Percentiles rank a stretch among this genome's conserved stretches.
Conservation (phyloP, 495 filamentous ascomycete genomes). For the Bacidia rubella region DNA sequence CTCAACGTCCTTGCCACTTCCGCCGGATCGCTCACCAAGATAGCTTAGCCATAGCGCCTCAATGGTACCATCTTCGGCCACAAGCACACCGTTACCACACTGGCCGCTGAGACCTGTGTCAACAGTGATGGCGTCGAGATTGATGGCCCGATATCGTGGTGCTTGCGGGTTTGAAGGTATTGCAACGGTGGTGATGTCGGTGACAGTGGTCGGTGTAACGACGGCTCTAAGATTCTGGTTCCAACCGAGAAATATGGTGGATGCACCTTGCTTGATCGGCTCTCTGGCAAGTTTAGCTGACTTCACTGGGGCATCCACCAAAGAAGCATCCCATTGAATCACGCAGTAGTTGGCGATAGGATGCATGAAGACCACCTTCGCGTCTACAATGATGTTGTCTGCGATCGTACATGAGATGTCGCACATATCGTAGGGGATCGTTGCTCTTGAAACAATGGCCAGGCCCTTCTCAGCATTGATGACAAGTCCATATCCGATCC, state of each 20-base stretch:
- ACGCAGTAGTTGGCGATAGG: constrained; percentile 97
- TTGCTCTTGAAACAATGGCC: constrained; percentile 82
- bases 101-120: constrained; percentile 82
- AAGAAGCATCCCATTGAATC: constrained; percentile 82
- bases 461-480: constrained; percentile 92
- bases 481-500: constrained; percentile 90
- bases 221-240: constrained; percentile 91
- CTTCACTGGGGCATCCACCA: constrained; percentile 86
- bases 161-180: constrained; percentile 86
- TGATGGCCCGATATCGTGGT: constrained; percentile 89
- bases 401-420: constrained; percentile 92
- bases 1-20: constrained; percentile 78
- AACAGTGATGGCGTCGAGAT: constrained; percentile 93
- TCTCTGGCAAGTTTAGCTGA: constrained; percentile 71
- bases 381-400: constrained; percentile 85
- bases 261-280: constrained; percentile 74
- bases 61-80: constrained; percentile 79
- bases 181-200: constrained; percentile 93
- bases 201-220: constrained; percentile 86
- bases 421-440: constrained; percentile 91
- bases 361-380: constrained; percentile 92
- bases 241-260: constrained; percentile 92
- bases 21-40: constrained; percentile 70
- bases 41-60: constrained; percentile 95
- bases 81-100: constrained; percentile 88